These are phyloP conservation scores for Cladophialophora carrionii DNA, from an alignment of 2,329 filamentous ascomycete genomes.

Conservation along the genomic window DNA sequence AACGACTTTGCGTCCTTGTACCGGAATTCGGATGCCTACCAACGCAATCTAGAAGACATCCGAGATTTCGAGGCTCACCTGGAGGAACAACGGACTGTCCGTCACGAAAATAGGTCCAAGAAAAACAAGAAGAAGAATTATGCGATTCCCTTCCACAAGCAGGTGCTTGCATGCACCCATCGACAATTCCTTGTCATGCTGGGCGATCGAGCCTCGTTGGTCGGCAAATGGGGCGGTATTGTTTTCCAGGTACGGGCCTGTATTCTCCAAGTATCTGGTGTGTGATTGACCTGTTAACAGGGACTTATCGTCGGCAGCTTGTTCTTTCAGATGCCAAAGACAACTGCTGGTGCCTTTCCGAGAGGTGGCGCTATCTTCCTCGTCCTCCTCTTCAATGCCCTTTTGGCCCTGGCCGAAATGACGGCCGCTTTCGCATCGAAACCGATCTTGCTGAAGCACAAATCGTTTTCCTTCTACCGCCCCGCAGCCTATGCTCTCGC, in stretches of 20 bases:
- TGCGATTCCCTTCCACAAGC: slow-evolving; percentile 55
- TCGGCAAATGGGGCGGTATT: slow-evolving; percentile 57
- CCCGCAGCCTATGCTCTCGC: slow-evolving; percentile 63
- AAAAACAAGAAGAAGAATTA: slow-evolving; percentile 56
- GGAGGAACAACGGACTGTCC: slow-evolving; percentile 48
- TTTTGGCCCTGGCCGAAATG: slow-evolving; percentile 64
- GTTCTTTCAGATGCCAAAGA: slow-evolving; percentile 59
- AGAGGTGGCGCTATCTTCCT: slow-evolving; percentile 66
- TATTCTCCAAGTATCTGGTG: neutral
- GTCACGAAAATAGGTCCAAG: slow-evolving; percentile 46
- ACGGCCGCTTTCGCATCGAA: slow-evolving; percentile 64
- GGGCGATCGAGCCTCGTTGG: slow-evolving; percentile 56
- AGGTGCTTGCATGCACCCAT: slow-evolving; percentile 60
- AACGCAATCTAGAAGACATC: slow-evolving; percentile 54
- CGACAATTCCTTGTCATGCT: slow-evolving; percentile 57
- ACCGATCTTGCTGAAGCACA: slow-evolving; percentile 71
- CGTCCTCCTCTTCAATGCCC: slow-evolving; percentile 64
- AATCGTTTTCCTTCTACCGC: slow-evolving; percentile 70
- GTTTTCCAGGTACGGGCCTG: slow-evolving; percentile 42
- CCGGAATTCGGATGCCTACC: slow-evolving; percentile 52
- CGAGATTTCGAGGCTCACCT: slow-evolving; percentile 58
- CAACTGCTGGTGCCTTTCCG: slow-evolving; percentile 60
- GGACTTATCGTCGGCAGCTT: slow-evolving; percentile 54
- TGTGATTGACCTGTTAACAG: slow-evolving; percentile 29
- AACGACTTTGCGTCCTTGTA: slow-evolving; percentile 60